Conservation (phyloP, 345 rosid species). For the Punica granatum region DNA sequence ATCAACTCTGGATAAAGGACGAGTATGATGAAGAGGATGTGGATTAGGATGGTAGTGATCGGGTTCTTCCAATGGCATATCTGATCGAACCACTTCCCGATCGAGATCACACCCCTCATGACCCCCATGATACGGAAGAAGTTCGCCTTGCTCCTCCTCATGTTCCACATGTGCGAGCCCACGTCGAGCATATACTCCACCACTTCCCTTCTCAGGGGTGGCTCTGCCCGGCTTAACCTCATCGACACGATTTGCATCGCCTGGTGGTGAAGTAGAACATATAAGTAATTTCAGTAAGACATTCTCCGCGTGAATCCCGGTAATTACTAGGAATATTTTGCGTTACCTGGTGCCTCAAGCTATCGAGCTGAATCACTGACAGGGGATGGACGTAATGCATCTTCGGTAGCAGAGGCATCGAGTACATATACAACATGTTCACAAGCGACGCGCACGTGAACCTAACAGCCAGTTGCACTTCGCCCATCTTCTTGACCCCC, state of each 20-base stretch:
- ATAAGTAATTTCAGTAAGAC: neutral
- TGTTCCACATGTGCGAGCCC: slow-evolving; percentile 99
- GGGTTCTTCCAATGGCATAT: slow-evolving; percentile 96
- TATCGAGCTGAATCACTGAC: slow-evolving; percentile 87
- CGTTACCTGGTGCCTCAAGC: slow-evolving; percentile 43
- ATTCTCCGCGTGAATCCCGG: neutral
- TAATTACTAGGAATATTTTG: neutral
- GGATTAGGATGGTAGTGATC: slow-evolving; percentile 73
- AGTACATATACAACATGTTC: slow-evolving; percentile 87
- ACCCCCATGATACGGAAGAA: slow-evolving; percentile 71
- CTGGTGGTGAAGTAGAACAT: slow-evolving; percentile 19
- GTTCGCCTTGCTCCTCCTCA: slow-evolving; percentile 99
- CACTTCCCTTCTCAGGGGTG: slow-evolving; percentile 82
- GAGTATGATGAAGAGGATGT: slow-evolving; percentile 68
- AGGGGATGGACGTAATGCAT: slow-evolving; percentile 94
- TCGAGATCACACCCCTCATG: slow-evolving; percentile 61
- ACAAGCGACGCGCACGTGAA: slow-evolving; percentile 67
- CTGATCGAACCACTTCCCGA: slow-evolving; percentile 88
- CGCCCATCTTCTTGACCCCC: slow-evolving; percentile 91
- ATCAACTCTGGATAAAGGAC: slow-evolving; percentile 86
- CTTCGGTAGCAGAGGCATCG: slow-evolving; percentile 79
- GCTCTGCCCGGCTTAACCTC: slow-evolving; percentile 89
- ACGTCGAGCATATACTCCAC: slow-evolving; percentile 99
- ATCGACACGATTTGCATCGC: slow-evolving; percentile 83
- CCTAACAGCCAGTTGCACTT: slow-evolving; percentile 82